Percentiles rank a stretch among this genome's conserved stretches.
Conservation (phyloP, 1,139 yeast genomes). For the Geotrichum carabidarum region DNA sequence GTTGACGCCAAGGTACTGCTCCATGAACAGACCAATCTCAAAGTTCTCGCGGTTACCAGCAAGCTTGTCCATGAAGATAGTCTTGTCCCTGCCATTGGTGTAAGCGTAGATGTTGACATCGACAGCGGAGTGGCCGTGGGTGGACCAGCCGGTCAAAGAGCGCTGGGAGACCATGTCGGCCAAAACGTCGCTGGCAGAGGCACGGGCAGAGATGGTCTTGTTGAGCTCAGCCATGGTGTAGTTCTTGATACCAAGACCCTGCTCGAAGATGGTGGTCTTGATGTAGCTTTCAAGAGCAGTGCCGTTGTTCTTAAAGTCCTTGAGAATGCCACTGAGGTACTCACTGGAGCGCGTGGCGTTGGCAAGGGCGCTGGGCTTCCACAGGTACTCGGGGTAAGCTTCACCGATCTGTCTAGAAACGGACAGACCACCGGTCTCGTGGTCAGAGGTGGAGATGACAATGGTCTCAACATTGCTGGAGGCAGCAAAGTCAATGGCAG, state of each 20-base stretch:
- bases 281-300: background rate
- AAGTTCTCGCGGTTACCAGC: constrained; percentile 61
- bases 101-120: constrained; percentile 80
- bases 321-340: constrained; percentile 45
- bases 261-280: constrained; percentile 21
- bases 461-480: constrained; percentile 63
- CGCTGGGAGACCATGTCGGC: constrained; percentile 61
- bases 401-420: constrained; percentile 66
- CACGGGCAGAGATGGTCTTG: constrained; percentile 27
- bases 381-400: constrained; percentile 58
- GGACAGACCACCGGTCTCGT: constrained; percentile 85
- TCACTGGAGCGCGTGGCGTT: constrained; percentile 72
- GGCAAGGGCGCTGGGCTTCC: constrained; percentile 70
- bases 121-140: constrained; percentile 86
- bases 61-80: constrained; percentile 35
- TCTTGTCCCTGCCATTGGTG: constrained; percentile 48
- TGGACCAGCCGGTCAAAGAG: constrained; percentile 81
- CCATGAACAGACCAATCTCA: constrained; percentile 73
- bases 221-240: constrained; percentile 48
- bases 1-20: constrained; percentile 50
- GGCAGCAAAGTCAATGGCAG: constrained; percentile 63
- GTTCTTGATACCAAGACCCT: constrained; percentile 57
- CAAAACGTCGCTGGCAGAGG: constrained; percentile 42
- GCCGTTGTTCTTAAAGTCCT: constrained; percentile 31
- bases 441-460: constrained; percentile 76